Base-by-base conservation (phyloP, 2,329 filamentous ascomycete genomes). In the Nannizziopsis barbatae region DNA sequence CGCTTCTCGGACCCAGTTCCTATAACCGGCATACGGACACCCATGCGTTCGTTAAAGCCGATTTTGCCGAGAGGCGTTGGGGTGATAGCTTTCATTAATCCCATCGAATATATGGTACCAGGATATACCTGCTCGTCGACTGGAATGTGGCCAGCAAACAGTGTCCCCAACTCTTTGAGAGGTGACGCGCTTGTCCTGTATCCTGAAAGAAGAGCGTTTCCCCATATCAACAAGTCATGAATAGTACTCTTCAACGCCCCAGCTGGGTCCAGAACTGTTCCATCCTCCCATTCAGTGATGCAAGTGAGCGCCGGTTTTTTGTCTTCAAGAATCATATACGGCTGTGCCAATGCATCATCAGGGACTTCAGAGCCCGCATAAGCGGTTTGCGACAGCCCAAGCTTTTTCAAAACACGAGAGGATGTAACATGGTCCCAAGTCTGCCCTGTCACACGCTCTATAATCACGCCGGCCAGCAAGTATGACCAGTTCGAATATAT, bases 321-420 rank as follows among this genome's bases (percentile, higher is more conserved):
- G 22, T 27, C 22, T 4, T 27, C 7, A 3, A 27, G 7, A 27
- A 27, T 7, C 22, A 27, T 27, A 27, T 27, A 27, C 22, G 22
- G 22, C 7, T 27, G 22, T 7, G 22, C 22, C 22, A 27, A 7
- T 4, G 15, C 39, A 17, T 22, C 39, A 14, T 15, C 39, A 5
- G 39, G 14, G 18, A 17, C 22, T 5, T 20, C 11, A 7, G 39
- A 42, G 15, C 22, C 39, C 5, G 17, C 17, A 20, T 18, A 15
- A n/a, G 39, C 12, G 18, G 39, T 42, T 42, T 42, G 39, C 12
- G 39, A 42, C 17, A 42, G 22, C 5, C 17, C 39, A 42, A 42
- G n/a, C 14, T 42, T 14, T 12, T 20, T 42, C 15, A 42, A 22
- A 42, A 42, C 39, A 22, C 39, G 39, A n/a, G 39, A 42, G 15